These are phyloP conservation scores for Penicillium sp. DNA, from an alignment of 2,329 filamentous ascomycete genomes.

Conservation along the genomic window DNA sequence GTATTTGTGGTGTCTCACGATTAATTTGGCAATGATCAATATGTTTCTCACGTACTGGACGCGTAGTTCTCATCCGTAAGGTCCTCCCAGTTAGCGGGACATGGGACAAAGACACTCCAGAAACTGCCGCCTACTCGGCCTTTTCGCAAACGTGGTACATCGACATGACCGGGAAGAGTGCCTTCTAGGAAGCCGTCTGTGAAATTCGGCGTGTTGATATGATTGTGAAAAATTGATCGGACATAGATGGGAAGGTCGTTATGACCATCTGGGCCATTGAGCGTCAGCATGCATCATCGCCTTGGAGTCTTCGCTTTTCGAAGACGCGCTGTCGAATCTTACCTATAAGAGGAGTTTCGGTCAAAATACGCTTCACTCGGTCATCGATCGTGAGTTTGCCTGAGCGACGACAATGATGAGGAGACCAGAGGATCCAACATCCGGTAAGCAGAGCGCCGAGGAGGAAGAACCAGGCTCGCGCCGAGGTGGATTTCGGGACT, in stretches of 20 bases:
- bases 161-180: slow-evolving; percentile 64
- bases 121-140: slow-evolving; percentile 73
- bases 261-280: slow-evolving; percentile 64
- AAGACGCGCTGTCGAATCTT: slow-evolving; percentile 1
- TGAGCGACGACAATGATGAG: slow-evolving; percentile 4
- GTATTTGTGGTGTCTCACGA: slow-evolving; percentile 15
- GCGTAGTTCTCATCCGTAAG: slow-evolving; percentile 69
- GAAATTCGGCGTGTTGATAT: slow-evolving; percentile 70
- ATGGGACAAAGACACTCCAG: slow-evolving; percentile 80
- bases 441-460: slow-evolving; percentile 7
- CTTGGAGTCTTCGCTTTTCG: too few species aligned
- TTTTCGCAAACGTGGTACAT: slow-evolving; percentile 65
- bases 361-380: slow-evolving; percentile 42
- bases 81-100: slow-evolving; percentile 65
- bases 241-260: slow-evolving; percentile 78
- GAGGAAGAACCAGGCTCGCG: slow-evolving; percentile 7
- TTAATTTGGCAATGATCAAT: not conserved
- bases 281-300: too few species aligned
- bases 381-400: slow-evolving; percentile 25
- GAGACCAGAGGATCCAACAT: slow-evolving; percentile 12
- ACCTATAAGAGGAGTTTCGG: slow-evolving; percentile 46
- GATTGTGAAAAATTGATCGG: slow-evolving; percentile 62
- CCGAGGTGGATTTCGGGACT: not conserved
- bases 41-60: slow-evolving; percentile 44
- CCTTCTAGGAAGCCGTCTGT: slow-evolving; percentile 67